Base-by-base conservation (phyloP, 306 rosid genomes). In the Malus fusca region DNA sequence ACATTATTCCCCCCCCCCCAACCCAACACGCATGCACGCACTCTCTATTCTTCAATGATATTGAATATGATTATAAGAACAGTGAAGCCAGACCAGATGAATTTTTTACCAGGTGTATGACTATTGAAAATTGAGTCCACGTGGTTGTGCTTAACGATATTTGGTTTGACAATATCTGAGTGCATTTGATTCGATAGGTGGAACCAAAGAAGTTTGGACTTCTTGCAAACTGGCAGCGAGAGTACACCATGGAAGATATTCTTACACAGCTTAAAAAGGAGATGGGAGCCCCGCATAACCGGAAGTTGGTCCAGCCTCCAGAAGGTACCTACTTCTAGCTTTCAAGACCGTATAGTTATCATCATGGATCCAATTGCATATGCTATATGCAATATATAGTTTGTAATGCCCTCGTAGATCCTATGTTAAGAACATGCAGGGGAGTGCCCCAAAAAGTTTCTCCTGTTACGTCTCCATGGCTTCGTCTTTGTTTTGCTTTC, bases 211-310 rank as follows among this genome's bases (percentile, higher is more conserved):
- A 96, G 82, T 96, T 96, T 71, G 96, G 92, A 52, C 92, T 87
- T 64, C 98, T 96, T 75, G 92, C 93, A 59, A 96, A 92, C 74
- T 96, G 99, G 99, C 97, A 92, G 83, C 82, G 99, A 64, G 99
- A 96, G 85, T 92, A 96, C 90, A 88, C 92, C 61, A 96, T 96
- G 99, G 99, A 96, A 89, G 98, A 90, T 78, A 90, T 96, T 65
- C 96, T 96, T 82, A 92, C 98, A 43, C 98, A 96, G 89, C 90
- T 96, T 96, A 96, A 96, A 84, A 96, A 92, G 91, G 99, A 96
- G 85, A 96, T 96, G 99, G 92, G 96, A 0, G 87, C 96, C 37
- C 88, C 98, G 4, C 98, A 92, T 64, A 96, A 92, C 90, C 88
- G 99, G 76, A 96, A 92, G 94, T 92, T 96, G 79, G 99, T 96